Conservation (phyloP, 257 asterid genomes). For the Galeopsis tetrahit region DNA sequence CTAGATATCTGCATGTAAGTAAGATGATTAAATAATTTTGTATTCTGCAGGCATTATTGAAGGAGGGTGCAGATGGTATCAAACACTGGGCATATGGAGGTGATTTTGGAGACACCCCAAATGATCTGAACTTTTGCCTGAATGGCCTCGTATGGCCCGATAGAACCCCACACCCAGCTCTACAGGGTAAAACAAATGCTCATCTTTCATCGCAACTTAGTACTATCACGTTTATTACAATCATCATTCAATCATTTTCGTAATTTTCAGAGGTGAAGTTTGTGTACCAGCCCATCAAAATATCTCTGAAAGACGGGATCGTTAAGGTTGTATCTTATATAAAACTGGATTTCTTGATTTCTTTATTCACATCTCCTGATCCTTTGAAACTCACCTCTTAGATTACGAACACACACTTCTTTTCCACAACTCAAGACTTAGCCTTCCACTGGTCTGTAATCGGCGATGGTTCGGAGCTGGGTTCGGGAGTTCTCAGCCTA, state of each 20-base stretch:
- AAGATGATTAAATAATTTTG: background rate
- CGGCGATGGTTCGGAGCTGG: constrained; percentile 81
- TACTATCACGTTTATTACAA: constrained; percentile 5
- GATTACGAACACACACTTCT: constrained; percentile 83
- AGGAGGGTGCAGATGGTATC: constrained; percentile 68
- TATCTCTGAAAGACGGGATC: constrained; percentile 61
- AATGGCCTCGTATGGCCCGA: constrained; percentile 96
- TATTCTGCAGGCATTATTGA: constrained; percentile 63
- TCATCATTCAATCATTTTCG: background rate
- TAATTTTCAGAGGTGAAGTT: constrained; percentile 81
- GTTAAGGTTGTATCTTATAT: constrained; percentile 59
- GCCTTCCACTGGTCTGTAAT: constrained; percentile 72
- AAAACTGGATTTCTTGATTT: constrained; percentile 21
- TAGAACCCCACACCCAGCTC: constrained; percentile 95
- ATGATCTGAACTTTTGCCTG: constrained; percentile 88
- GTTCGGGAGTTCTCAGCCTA: constrained; percentile 63
- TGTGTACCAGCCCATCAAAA: constrained; percentile 92
- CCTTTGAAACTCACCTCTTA: constrained; percentile 42
- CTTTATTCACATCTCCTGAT: constrained; percentile 15
- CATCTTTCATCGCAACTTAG: constrained; percentile 17
- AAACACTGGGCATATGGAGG: constrained; percentile 99
- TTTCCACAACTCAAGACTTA: constrained; percentile 70
- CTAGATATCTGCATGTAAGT: constrained; percentile 9
- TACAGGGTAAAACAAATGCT: constrained; percentile 59
- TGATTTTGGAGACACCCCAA: constrained; percentile 90